Base-by-base conservation (phyloP, 345 rosid genomes). In the Gossypium longicalyx region DNA sequence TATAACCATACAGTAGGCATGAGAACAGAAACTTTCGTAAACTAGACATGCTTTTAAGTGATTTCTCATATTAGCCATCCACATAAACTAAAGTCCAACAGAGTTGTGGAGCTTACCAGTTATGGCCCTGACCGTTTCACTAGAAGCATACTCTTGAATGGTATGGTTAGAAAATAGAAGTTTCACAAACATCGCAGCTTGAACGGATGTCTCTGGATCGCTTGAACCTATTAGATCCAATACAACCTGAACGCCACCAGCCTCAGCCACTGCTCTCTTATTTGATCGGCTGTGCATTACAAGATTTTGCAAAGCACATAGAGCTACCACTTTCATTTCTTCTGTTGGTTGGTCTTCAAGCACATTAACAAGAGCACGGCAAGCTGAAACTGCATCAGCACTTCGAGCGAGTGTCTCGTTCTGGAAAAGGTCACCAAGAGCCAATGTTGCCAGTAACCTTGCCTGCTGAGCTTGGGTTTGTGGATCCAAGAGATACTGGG, bases 291-390 rank as follows among this genome's bases (percentile, higher is more conserved):
- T 91, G 81, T 89, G 83, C 97, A 88, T 93, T 44, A 96, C 98
- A 78, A 96, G 97, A 80, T 96, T 96, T 78, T 96, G 99, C 83
- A 96, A 76, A 72, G 99, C 95, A 85, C 99, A 96, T 82, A 96
- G 88, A 4, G 97, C 98, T 12, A 96, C 98, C 73, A 96, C 97
- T 89, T 91, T 96, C 98, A 93, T 96, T 84, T 96, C 99, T 86
- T 96, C 99, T 25, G 99, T 91, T 38, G 99, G 98, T 78, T 96
- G 99, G 77, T 96, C 99, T 85, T 96, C 98, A 27, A 96, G 98
- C 78, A 96, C 93, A 75, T 91, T 96, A 58, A 96, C 98, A 38
- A 96, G 86, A 61, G 99, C 98, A 76, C 97, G 99, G 48, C 98
- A 96, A 80, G 99, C 98, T 59, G 93, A 88, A 76, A 89, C 93